Evolutionary conservation across 192 early-diverging fungal species (phyloP).

Genomic region (Radiomyces spectabilis): DNA sequence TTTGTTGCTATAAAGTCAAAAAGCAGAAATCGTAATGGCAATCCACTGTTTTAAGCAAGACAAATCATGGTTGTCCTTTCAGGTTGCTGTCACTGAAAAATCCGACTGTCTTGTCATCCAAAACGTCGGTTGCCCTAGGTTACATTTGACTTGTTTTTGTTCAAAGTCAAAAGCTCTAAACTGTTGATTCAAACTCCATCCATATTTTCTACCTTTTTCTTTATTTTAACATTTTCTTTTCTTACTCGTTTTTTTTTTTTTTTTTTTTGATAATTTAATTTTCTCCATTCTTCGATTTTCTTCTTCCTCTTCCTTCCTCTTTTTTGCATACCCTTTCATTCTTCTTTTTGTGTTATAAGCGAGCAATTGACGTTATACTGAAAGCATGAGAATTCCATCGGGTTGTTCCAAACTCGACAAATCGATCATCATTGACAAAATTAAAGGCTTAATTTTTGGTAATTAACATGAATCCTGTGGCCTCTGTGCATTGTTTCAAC

Average conservation of each 20-base stretch:
- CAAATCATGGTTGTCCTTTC: too few species aligned
- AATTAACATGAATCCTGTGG: too few species aligned
- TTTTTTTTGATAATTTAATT: slow-evolving; percentile 2
- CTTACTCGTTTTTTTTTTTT: background rate
- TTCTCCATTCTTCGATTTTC: background rate
- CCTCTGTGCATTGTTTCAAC: too few species aligned
- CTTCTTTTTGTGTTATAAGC: background rate
- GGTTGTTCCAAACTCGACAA: slow-evolving; percentile 23
- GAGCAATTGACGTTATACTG: background rate
- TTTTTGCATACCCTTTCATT: background rate
- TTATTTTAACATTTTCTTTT: background rate
- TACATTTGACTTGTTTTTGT: too few species aligned
- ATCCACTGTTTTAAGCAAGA: too few species aligned
- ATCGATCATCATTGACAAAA: slow-evolving; percentile 20
- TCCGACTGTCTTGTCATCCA: too few species aligned
- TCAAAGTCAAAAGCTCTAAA: too few species aligned
- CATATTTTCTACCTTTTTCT: background rate
- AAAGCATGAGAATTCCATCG: slow-evolving; percentile 25
- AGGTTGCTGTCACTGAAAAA: too few species aligned
- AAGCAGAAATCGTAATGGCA: too few species aligned
- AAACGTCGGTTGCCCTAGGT: too few species aligned
- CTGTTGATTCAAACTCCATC: too few species aligned
- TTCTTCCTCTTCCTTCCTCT: slow-evolving; percentile 1
- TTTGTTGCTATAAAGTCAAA: too few species aligned
- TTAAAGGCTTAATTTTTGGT: slow-evolving; percentile 33